A percentile compares a stretch with the other conserved stretches of the same genome.
phyloP scores from a whole-genome alignment of 805 yeast species.

The Cyberlindnera bimundalis region DNA sequence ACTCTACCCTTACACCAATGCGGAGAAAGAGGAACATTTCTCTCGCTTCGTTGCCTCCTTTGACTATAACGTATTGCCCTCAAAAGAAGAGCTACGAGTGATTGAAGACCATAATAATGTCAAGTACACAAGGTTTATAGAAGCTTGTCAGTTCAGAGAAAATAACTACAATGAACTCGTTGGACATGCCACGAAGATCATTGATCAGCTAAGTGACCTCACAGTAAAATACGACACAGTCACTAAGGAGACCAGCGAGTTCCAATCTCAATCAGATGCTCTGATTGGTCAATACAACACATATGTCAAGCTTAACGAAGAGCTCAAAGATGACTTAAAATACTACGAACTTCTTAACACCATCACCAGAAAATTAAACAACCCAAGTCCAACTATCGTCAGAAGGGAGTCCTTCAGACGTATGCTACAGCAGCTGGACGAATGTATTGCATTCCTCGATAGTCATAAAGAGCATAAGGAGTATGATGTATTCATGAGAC shows the following conservation, averaged over 20 bases:
- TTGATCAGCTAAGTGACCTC: constrained; percentile 44
- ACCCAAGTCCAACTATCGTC: constrained; percentile 68
- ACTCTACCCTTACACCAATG: constrained; percentile 28
- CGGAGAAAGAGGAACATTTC: constrained; percentile 36
- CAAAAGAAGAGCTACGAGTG: constrained; percentile 37
- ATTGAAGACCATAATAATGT: constrained; percentile 37
- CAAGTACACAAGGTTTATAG: constrained; percentile 30
- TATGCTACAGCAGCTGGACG: constrained; percentile 57
- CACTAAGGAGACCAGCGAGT: constrained; percentile 56
- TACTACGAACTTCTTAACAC: constrained; percentile 70
- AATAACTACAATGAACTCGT: constrained; percentile 36
- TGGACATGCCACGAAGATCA: constrained; percentile 42
- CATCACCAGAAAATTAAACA: constrained; percentile 64
- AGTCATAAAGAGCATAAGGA: constrained; percentile 52
- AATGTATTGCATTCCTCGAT: constrained; percentile 58
- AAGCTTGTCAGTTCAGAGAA: constrained; percentile 31
- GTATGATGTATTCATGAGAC: constrained; percentile 59
- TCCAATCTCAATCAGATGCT: constrained; percentile 53
- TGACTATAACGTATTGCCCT: constrained; percentile 40
- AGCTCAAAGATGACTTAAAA: constrained; percentile 46
- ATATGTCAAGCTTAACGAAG: constrained; percentile 39
- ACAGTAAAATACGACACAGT: constrained; percentile 54
- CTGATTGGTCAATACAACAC: constrained; percentile 45
- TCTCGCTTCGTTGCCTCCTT: constrained; percentile 35
- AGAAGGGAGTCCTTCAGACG: constrained; percentile 51